phyloP scores from a whole-genome alignment of 2,329 filamentous ascomycete species.

The Byssoonygena ceratinophila region DNA sequence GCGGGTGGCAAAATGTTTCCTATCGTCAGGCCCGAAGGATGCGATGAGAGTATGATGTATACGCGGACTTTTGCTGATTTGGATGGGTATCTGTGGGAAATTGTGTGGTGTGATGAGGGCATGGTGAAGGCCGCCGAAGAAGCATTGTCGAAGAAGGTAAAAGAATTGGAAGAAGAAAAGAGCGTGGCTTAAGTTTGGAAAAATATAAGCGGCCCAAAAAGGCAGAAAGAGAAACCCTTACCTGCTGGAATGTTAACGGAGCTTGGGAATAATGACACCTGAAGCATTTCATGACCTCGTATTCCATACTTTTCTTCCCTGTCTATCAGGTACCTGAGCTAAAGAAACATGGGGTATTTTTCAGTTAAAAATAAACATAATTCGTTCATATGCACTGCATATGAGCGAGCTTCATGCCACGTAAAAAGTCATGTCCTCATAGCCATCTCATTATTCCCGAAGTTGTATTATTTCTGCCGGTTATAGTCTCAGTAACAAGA shows the following conservation, averaged over 20 bases:
- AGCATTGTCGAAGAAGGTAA: background rate
- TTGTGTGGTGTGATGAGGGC: constrained; percentile 2
- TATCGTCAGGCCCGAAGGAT: background rate
- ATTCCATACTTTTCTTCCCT: background rate
- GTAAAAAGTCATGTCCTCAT: background rate
- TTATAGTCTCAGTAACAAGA: background rate
- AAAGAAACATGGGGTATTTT: background rate
- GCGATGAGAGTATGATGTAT: constrained; percentile 6
- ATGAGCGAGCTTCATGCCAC: background rate
- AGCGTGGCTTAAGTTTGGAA: background rate
- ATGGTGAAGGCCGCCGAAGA: background rate
- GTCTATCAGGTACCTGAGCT: constrained; percentile 2
- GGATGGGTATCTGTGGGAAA: constrained; percentile 11
- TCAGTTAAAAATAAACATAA: background rate
- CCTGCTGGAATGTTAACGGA: background rate
- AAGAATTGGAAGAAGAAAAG: background rate
- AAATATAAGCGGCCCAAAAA: background rate
- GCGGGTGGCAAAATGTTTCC: constrained; percentile 5
- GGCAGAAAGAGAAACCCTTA: background rate
- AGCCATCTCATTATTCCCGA: constrained; percentile 9
- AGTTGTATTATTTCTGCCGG: constrained; percentile 13
- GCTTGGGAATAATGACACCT: background rate
- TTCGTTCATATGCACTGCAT: background rate
- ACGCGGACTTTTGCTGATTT: constrained; percentile 1
- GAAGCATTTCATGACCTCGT: no score